A percentile compares a stretch with the other conserved stretches of the same genome.
Conservation (phyloP, 202 grass and related monocot species). For the Hordeum pubiflorum region DNA sequence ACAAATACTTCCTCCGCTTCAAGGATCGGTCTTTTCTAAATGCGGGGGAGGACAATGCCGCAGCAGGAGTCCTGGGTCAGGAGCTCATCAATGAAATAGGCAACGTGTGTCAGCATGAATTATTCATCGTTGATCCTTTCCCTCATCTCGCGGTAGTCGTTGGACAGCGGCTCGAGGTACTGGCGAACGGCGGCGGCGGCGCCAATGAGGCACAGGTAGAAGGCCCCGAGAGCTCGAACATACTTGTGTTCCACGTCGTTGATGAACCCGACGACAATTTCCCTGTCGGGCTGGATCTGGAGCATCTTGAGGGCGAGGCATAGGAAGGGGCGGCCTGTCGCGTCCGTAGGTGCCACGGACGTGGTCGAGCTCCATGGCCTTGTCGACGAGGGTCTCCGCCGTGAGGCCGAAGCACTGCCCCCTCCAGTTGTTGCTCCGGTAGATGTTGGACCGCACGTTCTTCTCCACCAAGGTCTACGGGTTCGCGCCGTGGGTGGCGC, state of each 20-base stretch:
- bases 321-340: slow-evolving; percentile 57
- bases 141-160: slow-evolving; percentile 83
- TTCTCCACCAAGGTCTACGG: slow-evolving; percentile 96
- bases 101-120: slow-evolving; percentile 64
- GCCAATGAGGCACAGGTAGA: slow-evolving; percentile 76
- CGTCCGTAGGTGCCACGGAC: slow-evolving; percentile 65
- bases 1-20: too few relatives aligned
- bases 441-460: slow-evolving; percentile 89
- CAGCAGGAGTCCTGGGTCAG: slow-evolving; percentile 80
- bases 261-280: slow-evolving; percentile 87
- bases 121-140: slow-evolving; percentile 63
- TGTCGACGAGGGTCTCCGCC: slow-evolving; percentile 79
- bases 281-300: slow-evolving; percentile 95
- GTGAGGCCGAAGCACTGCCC: slow-evolving; percentile 92
- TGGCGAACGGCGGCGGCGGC: slow-evolving; percentile 65
- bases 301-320: slow-evolving; percentile 97
- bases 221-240: slow-evolving; percentile 63
- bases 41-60: slow-evolving; percentile 62
- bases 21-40: slow-evolving; percentile 57
- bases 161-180: slow-evolving; percentile 84
- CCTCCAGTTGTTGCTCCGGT: slow-evolving; percentile 82
- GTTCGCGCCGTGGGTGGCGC: slow-evolving; percentile 73
- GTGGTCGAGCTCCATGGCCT: slow-evolving; percentile 95
- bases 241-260: slow-evolving; percentile 96
- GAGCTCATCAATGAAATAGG: slow-evolving; percentile 75